Base-by-base conservation (phyloP, 768 basidiomycete genomes). In the Scleroderma citrinum region DNA sequence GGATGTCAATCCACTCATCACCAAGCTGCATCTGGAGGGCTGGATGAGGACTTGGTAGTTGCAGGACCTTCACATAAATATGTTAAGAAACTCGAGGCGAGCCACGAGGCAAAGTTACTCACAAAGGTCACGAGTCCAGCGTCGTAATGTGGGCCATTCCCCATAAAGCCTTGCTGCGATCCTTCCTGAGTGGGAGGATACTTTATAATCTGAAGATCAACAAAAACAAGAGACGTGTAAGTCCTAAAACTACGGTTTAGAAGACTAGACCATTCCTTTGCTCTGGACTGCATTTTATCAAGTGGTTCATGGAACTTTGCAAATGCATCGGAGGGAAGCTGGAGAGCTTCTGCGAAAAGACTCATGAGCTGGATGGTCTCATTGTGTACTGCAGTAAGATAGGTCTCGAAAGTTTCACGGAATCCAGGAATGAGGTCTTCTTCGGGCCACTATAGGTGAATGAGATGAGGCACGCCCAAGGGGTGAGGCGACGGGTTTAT, bases 131-230 rank as follows among this genome's bases (percentile, higher is more conserved):
- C 64, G 69, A 91, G 89, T 1, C 87, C 85, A 0, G 83, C 83
- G 49, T 91, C 90, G 49, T 82, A 90, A 64, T 91, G 89, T 13
- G 90, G 86, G 0, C 88, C 89, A 7, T 91, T 88, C 13, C 90
- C 89, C 63, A 91, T 89, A 5, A 29, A 4, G 47, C 77, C 73
- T 17, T n/a, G n/a, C n/a, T n/a, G n/a, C n/a, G n/a, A n/a, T n/a
- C n/a, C n/a, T n/a, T n/a, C n/a, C n/a, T n/a, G n/a, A n/a, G n/a
- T n/a, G n/a, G n/a, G n/a, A n/a, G 89, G 88, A 57, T 92, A 92
- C 58, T 85, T 80, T 17, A 91, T 82, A 44, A 92, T 70, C 75
- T 60, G 41, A 24, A 29, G 16, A 4, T 38, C n/a, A n/a, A n/a
- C n/a, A n/a, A n/a, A n/a, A n/a, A n/a, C n/a, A n/a, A n/a, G n/a